Base-by-base conservation (phyloP, 140 eudicot genomes). In the Oenanthe javanica region DNA sequence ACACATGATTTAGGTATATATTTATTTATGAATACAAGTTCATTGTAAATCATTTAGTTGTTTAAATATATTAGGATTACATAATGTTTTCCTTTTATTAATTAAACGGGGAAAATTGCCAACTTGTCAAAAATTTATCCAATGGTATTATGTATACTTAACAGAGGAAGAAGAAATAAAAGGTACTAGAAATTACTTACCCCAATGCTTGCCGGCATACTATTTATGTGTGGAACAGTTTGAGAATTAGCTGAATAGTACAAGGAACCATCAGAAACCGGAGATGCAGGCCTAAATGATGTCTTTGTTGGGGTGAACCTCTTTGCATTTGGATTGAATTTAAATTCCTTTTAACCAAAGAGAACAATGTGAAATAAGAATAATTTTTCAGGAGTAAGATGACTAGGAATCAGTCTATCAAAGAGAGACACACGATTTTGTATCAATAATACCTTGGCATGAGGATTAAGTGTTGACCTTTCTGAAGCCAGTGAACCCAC, bases 301-400 rank as follows among this genome's bases (percentile, higher is more conserved):
- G 93, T 64, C 79, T 89, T 89, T 13, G 87, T 79, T 69, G 99
- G 97, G 49, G 86, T 81, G 77, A 86, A 95, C 79, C 99, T 95
- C 89, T 95, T 93, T 6, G 99, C 99, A 82, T 90, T 91, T 50
- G 99, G 99, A 82, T 95, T 95, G 64, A 95, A 85, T 79, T 87
- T 95, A 57, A 93, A 95, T 85, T 95, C 98, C 99, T 95, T 82
- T 40, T 72, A 43, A 72, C 67, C 18, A 69, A 23, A 45, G 70
- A 27, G 71, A n/a, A 59, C 72, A 21, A 77, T 38, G 43, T 3
- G 2, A 57, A 63, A 23, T 50, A 11, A 61, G 45, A 79, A 64
- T 43, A 21, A 78, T 42, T 61, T 13, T 52, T 48, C 72, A 14
- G 5, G 54, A 48, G 27, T 14, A 75, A 75, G 61, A 18, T 25